Evolutionary conservation across 441 rosid genomes (phyloP), one percentile per base, ranked within the genome.

Genomic region (Manihot esculenta): DNA sequence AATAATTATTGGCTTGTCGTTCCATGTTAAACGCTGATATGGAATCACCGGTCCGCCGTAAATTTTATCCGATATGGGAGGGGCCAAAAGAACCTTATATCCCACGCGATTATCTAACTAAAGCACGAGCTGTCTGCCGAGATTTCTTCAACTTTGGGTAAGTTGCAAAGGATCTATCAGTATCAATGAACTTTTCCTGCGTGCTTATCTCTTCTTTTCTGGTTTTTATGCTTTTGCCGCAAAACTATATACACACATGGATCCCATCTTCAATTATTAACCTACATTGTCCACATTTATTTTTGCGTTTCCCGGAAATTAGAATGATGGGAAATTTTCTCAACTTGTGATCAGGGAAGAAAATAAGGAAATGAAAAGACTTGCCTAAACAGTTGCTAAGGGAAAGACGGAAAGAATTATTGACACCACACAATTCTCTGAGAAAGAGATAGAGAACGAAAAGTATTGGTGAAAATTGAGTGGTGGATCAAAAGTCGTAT

Each of bases 401-500:
- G n/a, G 50, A 64, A 53, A 10, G 58, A 41, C 49, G n/a, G 38
- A 30, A 13, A 21, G 42, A 69, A 38, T 66, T 54, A 68, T 68
- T 23, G 76, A 53, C 67, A 65, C 80, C 78, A 77, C 78, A 68
- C 57, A 63, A 68, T 62, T 10, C 10, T 15, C n/a, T n/a, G n/a
- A n/a, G n/a, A n/a, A 30, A 33, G 42, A 62, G 47, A 58, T 26
- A 58, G 51, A 1, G 17, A 17, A 58, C 4, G 1, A 7, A 30
- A 30, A 30, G 35, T 30, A 30, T 30, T 30, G 42, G 26, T 27
- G n/a, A n/a, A 6, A 23, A 41, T 51, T 67, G 77, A 72, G 66
- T 72, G 83, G 78, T 66, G 73, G 85, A 82, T 83, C 79, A 68
- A 53, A 76, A 47, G 86, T 86, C 84, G 69, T 79, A 50, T 83